Conservation (phyloP, 306 rosid genomes). For the Ormosia emarginata region DNA sequence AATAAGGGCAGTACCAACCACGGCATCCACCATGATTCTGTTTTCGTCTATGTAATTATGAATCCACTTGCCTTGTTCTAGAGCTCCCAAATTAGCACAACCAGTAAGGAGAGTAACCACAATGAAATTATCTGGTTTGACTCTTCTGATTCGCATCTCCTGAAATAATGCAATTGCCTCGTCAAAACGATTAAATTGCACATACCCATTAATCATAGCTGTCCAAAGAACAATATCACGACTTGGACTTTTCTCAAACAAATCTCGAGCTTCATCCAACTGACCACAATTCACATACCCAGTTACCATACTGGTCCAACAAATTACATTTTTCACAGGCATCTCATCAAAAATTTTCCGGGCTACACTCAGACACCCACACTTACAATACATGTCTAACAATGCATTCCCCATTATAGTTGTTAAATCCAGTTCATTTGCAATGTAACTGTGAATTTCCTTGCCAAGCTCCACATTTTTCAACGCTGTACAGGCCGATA, state of each 20-base stretch:
- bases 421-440: constrained; percentile 39
- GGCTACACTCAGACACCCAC: constrained; percentile 47
- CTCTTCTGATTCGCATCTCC: constrained; percentile 55
- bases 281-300: constrained; percentile 57
- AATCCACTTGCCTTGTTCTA: constrained; percentile 73
- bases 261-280: constrained; percentile 60
- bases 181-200: constrained; percentile 56
- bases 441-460: constrained; percentile 56
- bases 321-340: constrained; percentile 48
- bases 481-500: constrained; percentile 56
- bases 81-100: constrained; percentile 65
- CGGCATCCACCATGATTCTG: constrained; percentile 46
- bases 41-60: constrained; percentile 45
- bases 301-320: constrained; percentile 76
- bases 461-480: constrained; percentile 58
- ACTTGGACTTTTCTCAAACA: constrained; percentile 61
- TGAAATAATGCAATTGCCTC: constrained; percentile 54
- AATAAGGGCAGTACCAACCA: constrained; percentile 68
- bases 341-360: constrained; percentile 47
- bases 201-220: constrained; percentile 76
- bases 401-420: constrained; percentile 46
- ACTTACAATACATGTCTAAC: constrained; percentile 65
- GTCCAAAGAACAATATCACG: constrained; percentile 79
- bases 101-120: constrained; percentile 65
- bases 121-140: constrained; percentile 58